phyloP scores from a whole-genome alignment of 2,329 filamentous ascomycete genomes.

The Kalaharituber pfeilii region DNA sequence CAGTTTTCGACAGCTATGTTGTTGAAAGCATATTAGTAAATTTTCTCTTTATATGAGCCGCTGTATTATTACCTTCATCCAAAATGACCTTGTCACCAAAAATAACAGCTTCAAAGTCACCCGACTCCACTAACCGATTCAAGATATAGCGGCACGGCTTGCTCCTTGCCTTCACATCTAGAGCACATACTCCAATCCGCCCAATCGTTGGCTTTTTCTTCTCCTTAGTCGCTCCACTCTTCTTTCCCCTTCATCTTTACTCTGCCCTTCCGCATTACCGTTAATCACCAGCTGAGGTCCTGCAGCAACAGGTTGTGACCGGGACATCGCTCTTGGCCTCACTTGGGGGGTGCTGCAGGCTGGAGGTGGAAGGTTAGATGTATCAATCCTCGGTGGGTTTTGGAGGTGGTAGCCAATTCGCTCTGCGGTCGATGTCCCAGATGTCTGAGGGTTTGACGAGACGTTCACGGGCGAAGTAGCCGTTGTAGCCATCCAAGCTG shows the following conservation, averaged over 20 bases:
- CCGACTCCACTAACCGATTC: conserved; percentile 73
- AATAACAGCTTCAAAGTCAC: conserved; percentile 89
- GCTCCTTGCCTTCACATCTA: conserved; percentile 89
- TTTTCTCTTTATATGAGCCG: no score
- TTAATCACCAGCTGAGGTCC: conserved; percentile 1
- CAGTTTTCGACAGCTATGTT: conserved; percentile 68
- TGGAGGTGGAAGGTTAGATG: conserved; percentile 2
- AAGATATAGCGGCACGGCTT: conserved; percentile 94
- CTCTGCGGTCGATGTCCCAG: conserved; percentile 14
- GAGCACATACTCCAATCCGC: conserved; percentile 78
- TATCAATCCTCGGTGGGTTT: neutral
- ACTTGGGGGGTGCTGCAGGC: neutral
- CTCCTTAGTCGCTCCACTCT: neutral
- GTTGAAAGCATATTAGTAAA: neutral
- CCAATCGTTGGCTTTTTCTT: conserved; percentile 29
- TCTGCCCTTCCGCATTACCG: neutral
- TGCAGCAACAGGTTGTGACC: conserved; percentile 7
- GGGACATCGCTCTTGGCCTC: conserved; percentile 11
- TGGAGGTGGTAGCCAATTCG: conserved; percentile 16
- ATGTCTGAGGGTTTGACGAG: conserved; percentile 15
- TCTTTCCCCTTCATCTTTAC: neutral
- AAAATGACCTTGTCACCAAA: conserved; percentile 98
- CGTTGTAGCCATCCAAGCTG: conserved; percentile 5
- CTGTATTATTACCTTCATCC: conserved; percentile 74
- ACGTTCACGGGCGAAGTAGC: conserved; percentile 19